Base-by-base conservation (phyloP, 306 rosid genomes). In the Quercus cerris region DNA sequence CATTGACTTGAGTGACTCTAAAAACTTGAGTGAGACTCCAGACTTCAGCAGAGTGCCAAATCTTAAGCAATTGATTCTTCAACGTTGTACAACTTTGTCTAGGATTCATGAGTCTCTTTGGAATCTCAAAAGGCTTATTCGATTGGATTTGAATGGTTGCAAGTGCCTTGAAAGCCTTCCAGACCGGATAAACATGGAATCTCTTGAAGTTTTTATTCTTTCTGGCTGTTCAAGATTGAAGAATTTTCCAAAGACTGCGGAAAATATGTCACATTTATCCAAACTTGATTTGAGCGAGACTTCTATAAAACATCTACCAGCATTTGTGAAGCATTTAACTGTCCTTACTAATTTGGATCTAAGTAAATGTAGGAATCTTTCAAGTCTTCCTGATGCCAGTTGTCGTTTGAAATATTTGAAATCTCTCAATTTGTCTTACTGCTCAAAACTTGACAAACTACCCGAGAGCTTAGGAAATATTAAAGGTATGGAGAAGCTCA, bases 51-150 rank as follows among this genome's bases (percentile, higher is more conserved):
- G 28, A 66, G 11, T 56, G n/a, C 76, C 84, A 69, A 28, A 75
- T 56, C 19, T 80, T 3, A 75, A 74, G 38, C 55, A 56, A 2
- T 46, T 80, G 17, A 64, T 9, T 56, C 75, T 80, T n/a, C 70
- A 74, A 54, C 46, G 64, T 10, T 80, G 83, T 69, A 66, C 49
- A 23, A 66, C 19, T 2, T 61, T 81, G 49, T 11, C 3, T 20
- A 23, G 49, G 71, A 38, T 75, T 72, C 76, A 75, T 30, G 46
- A 56, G 3, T 81, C 84, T 15, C 20, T 75, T 35, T 80, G 76
- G 25, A 38, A 41, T 41, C 80, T 68, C 49, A 70, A 56, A 19
- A 66, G 74, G 54, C 84, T 81, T 74, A 64, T 35, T 35, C 19
- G 23, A 6, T 51, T 80, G 57, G 63, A 58, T 66, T 46, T 70